Base-by-base conservation (phyloP, 1,139 yeast genomes). In the Yamadazyma trypodendri region DNA sequence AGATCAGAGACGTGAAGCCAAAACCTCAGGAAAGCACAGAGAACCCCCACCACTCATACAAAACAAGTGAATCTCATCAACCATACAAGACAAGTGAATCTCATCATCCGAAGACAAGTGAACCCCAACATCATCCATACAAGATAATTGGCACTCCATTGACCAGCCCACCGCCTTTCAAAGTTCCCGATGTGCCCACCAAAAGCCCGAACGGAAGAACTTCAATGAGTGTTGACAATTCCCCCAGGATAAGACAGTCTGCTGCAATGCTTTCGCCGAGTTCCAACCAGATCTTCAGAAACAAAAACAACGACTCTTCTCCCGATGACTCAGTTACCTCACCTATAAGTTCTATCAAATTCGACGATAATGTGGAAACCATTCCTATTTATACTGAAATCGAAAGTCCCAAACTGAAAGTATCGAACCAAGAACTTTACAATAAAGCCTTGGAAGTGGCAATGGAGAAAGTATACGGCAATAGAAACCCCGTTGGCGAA, bases 381-480 rank as follows among this genome's bases (percentile, higher is more conserved):
- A 68, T 69, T 24, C 65, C 68, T 1, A 54, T 60, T 25, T 50
- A 53, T 31, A 37, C n/a, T n/a, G n/a, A 38, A 6, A 31, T 36
- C 15, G 34, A 42, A 21, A 21, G 14, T 23, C 4, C 28, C 9
- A 37, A 36, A 7, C 27, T 42, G 14, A 30, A 36, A 28, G 16
- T 40, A 3, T 32, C 49, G 1, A 46, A 51, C 39, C 39, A 46
- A 20, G 56, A 52, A 14, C 39, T 63, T 32, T 69, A 68, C 43
- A 59, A 60, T 9, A 65, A 63, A 25, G 75, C 75, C 2, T 54
- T 68, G 60, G 55, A 59, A 40, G 74, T 65, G 1, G 75, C 75
- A 1, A 58, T 61, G 51, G 61, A 63, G 39, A 64, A 58, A 40
- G 74, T 69, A 1, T 68, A 67, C 41, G 75, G 74, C 2, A 55